Conservation (phyloP, 257 asterid species). For the Nicotiana otophora region DNA sequence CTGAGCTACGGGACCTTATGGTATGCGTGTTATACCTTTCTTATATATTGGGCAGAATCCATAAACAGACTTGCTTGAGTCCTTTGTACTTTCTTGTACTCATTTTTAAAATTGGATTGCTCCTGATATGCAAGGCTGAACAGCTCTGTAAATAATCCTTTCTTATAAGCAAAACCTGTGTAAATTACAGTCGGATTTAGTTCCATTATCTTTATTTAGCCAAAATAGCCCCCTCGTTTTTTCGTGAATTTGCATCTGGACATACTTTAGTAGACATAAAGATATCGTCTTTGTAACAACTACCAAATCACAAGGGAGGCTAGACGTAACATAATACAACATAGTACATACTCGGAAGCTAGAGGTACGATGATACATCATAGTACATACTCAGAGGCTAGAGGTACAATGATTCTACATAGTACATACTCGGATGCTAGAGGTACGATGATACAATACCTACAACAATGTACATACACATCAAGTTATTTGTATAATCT, state of each 20-base stretch:
- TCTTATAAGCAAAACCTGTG: neutral
- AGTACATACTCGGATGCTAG: neutral
- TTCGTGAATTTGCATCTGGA: neutral
- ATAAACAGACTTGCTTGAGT: too few species aligned
- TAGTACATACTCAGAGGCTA: neutral
- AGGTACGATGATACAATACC: neutral
- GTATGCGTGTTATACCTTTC: accelerated
- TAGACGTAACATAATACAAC: too few species aligned
- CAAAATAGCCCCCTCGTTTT: neutral
- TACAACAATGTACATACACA: neutral
- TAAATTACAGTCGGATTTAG: neutral
- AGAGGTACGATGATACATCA: neutral
- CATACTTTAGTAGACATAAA: neutral
- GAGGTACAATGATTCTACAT: neutral
- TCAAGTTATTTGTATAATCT: neutral
- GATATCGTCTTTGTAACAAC: neutral
- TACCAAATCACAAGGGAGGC: neutral
- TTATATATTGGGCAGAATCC: too few species aligned
- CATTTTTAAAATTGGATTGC: too few species aligned
- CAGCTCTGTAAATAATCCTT: neutral
- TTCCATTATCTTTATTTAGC: neutral
- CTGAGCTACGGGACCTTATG: slow-evolving; percentile 89
- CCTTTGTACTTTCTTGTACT: too few species aligned
- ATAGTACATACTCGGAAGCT: neutral
- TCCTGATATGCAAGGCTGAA: too few species aligned